phyloP scores from a whole-genome alignment of 179 eudicot species.

The Beta corolliflora region DNA sequence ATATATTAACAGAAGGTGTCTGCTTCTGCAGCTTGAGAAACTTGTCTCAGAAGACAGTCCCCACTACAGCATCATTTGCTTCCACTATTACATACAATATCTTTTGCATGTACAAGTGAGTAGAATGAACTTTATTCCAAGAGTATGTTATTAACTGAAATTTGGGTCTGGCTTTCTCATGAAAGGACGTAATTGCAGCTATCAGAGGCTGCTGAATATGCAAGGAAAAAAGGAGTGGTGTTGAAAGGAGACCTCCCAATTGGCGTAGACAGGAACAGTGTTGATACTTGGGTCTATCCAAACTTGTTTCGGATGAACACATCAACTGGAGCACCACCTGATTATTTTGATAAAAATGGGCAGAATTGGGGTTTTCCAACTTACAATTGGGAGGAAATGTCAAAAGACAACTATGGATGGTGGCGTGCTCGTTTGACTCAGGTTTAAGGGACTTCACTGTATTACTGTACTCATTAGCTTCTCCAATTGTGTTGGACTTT shows the following conservation, averaged over 20 bases:
- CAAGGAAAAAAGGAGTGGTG: slow-evolving; percentile 79
- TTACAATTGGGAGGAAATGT: slow-evolving; percentile 99
- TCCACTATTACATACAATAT: slow-evolving; percentile 90
- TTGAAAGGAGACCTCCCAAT: slow-evolving; percentile 98
- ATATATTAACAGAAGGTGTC: slow-evolving; percentile 18
- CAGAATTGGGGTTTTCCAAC: slow-evolving; percentile 99
- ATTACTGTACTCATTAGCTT: neutral
- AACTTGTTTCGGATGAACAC: slow-evolving; percentile 95
- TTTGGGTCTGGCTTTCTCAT: slow-evolving; percentile 11
- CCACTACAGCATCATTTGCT: slow-evolving; percentile 71
- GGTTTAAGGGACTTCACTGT: slow-evolving; percentile 39
- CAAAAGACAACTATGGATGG: slow-evolving; percentile 97
- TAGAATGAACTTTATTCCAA: slow-evolving; percentile 7
- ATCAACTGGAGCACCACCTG: slow-evolving; percentile 98
- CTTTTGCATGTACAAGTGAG: slow-evolving; percentile 84
- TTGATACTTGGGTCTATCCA: slow-evolving; percentile 99
- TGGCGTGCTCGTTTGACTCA: slow-evolving; percentile 96
- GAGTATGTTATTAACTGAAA: slow-evolving; percentile 12
- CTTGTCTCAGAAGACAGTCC: slow-evolving; percentile 67
- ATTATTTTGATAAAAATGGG: slow-evolving; percentile 97
- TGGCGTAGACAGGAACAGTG: slow-evolving; percentile 93
- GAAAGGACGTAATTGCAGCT: slow-evolving; percentile 41
- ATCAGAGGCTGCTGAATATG: slow-evolving; percentile 89
- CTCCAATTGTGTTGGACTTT: neutral
- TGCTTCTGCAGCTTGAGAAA: slow-evolving; percentile 77